These are phyloP conservation scores for Trametes sanguinea DNA, from an alignment of 768 basidiomycete species.

Conservation along the genomic window DNA sequence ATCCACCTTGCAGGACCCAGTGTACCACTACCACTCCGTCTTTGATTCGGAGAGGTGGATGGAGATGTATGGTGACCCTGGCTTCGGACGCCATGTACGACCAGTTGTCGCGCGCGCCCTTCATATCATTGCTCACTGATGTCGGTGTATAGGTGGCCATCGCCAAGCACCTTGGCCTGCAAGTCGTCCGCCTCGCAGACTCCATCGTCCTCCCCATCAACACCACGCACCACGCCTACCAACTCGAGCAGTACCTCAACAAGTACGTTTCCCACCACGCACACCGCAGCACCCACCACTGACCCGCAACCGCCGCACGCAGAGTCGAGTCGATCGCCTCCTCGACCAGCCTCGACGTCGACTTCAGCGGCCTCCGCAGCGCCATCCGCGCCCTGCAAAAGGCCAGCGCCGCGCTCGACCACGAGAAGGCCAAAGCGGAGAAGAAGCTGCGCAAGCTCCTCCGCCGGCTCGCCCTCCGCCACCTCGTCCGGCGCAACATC, in stretches of 20 bases:
- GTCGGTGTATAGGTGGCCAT: constrained; percentile 47
- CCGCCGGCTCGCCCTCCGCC: constrained; percentile 29
- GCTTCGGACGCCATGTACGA: constrained; percentile 58
- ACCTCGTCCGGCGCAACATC: constrained; percentile 47
- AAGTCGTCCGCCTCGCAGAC: constrained; percentile 54
- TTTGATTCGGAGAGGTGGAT: constrained; percentile 63
- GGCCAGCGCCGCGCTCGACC: constrained; percentile 57
- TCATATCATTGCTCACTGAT: neutral
- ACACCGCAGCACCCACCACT: constrained; percentile 10
- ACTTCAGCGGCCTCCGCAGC: constrained; percentile 46
- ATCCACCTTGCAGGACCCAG: constrained; percentile 43
- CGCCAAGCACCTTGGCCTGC: constrained; percentile 57
- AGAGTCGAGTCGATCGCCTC: constrained; percentile 35
- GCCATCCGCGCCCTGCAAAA: constrained; percentile 49
- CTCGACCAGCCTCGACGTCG: constrained; percentile 27
- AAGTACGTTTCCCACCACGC: constrained; percentile 37
- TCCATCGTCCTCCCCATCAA: constrained; percentile 63
- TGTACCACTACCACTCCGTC: constrained; percentile 64
- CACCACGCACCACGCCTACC: constrained; percentile 64
- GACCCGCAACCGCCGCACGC: neutral
- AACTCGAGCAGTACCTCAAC: constrained; percentile 54
- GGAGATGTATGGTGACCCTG: constrained; percentile 64
- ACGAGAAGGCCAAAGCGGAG: constrained; percentile 59
- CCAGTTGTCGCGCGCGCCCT: neutral
- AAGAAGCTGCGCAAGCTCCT: constrained; percentile 50